Evolutionary conservation across 2,329 filamentous ascomycete genomes (phyloP).

Genomic region (Fusarium transvaalense): DNA sequence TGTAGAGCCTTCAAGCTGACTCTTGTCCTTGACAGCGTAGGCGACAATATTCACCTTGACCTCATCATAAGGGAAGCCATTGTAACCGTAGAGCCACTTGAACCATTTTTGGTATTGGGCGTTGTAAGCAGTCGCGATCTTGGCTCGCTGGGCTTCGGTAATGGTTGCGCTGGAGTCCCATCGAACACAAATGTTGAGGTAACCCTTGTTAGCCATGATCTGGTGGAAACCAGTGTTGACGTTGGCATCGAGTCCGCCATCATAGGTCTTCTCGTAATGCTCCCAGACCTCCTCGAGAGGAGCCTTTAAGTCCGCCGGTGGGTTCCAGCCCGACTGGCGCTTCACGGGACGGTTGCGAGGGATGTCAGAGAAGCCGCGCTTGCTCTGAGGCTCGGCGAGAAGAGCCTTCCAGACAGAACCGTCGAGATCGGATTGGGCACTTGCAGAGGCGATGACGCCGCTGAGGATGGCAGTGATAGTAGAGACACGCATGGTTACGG

Average conservation of each 20-base stretch:
- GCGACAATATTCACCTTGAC: slow-evolving; percentile 57
- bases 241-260: slow-evolving; percentile 37
- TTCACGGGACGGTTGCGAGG: slow-evolving; percentile 36
- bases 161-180: slow-evolving; percentile 57
- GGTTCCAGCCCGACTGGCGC: slow-evolving; percentile 39
- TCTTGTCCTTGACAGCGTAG: slow-evolving; percentile 57
- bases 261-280: slow-evolving; percentile 35
- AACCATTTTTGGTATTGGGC: slow-evolving; percentile 58
- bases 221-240: slow-evolving; percentile 51
- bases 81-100: slow-evolving; percentile 57
- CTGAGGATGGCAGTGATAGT: background rate
- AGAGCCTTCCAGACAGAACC: slow-evolving; percentile 34
- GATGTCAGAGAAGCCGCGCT: background rate
- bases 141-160: slow-evolving; percentile 54
- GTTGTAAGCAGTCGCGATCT: slow-evolving; percentile 53
- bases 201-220: slow-evolving; percentile 50
- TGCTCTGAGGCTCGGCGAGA: slow-evolving; percentile 14
- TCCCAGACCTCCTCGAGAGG: slow-evolving; percentile 37
- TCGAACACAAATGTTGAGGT: slow-evolving; percentile 54
- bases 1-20: slow-evolving; percentile 54
- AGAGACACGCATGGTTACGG: background rate
- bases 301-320: slow-evolving; percentile 21
- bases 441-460: slow-evolving; percentile 18
- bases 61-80: slow-evolving; percentile 57
- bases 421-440: slow-evolving; percentile 37